Base-by-base conservation (phyloP, 805 yeast species). In the Ogataea corticis region DNA sequence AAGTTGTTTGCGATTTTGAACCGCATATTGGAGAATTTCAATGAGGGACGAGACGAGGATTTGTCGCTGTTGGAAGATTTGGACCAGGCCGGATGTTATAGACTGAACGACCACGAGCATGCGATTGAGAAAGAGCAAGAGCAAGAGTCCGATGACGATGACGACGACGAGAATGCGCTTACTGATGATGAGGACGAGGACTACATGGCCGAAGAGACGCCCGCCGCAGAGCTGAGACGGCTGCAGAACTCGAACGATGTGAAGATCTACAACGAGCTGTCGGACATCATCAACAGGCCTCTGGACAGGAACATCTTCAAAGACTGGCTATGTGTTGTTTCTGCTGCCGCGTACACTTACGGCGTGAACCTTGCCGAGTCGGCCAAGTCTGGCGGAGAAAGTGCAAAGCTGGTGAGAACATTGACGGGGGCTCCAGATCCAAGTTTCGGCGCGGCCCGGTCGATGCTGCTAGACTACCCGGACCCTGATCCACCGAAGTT, bases 371-470 rank as follows among this genome's bases (percentile, higher is more conserved):
- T 68, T 42, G 71, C 71, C 4, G 67, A 63, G 33, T 65, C 67
- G n/a, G 71, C 72, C 3, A 57, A 50, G 27, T 48, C 49, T 17
- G 73, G 70, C 15, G 67, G 63, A 12, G 70, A 66, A 41, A 67
- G 70, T 13, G 73, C 72, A 0, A 65, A 64, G 31, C 50, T 73
- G 15, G 72, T 74, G 23, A 60, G 77, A 27, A 61, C 71, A 0
- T 52, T 73, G 18, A 72, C 78, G 0, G 77, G 75, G 7, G 66
- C 69, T 2, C 71, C 72, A 1, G 68, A 63, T 36, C 61, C 57
- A 17, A 18, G 46, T 10, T 56, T 49, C 34, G 54, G 56, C 25
- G 47, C 51, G 17, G 48, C 57, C 4, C 63, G 57, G 42, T 63
- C 68, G 31, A 65, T 66, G 69, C 52, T 66, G 7, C 44, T 59